Evolutionary conservation across 2,329 filamentous ascomycete genomes (phyloP).

Genomic region (Scedosporium aurantiacum): DNA sequence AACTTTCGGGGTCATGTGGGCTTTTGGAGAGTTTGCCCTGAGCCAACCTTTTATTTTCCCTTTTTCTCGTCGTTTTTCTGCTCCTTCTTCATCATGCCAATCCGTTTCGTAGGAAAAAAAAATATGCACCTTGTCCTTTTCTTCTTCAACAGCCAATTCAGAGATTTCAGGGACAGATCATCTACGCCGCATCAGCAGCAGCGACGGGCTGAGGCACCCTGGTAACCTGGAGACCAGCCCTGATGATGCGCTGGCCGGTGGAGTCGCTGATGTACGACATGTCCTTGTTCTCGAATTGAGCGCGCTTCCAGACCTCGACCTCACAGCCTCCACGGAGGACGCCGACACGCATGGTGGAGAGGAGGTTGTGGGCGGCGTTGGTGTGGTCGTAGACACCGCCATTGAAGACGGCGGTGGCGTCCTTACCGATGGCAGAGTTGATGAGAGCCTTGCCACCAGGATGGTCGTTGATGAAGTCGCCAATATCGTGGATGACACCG

Average conservation of each 20-base stretch:
- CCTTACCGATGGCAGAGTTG: constrained; percentile 70
- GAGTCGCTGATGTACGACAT: constrained; percentile 71
- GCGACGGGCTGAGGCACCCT: constrained; percentile 69
- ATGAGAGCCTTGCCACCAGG: constrained; percentile 87
- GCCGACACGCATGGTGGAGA: constrained; percentile 80
- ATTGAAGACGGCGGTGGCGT: constrained; percentile 85
- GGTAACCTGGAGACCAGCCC: constrained; percentile 77
- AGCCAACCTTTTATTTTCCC: neutral
- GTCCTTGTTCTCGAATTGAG: constrained; percentile 76
- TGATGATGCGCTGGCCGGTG: constrained; percentile 69
- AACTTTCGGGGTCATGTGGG: neutral
- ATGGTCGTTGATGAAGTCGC: constrained; percentile 77
- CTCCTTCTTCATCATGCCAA: neutral
- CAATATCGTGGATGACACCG: constrained; percentile 77
- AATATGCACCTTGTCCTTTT: neutral
- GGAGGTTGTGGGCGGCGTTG: constrained; percentile 79
- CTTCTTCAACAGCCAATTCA: neutral
- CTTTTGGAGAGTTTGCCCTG: neutral
- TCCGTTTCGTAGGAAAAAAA: neutral
- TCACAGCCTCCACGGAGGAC: constrained; percentile 79
- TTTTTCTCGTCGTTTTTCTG: neutral
- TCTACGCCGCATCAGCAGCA: constrained; percentile 71
- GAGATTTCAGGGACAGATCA: neutral
- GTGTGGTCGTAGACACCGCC: constrained; percentile 83
- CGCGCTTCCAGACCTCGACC: constrained; percentile 87